phyloP scores from a whole-genome alignment of 139 green algal species.

The Coccomyxa sp. region DNA sequence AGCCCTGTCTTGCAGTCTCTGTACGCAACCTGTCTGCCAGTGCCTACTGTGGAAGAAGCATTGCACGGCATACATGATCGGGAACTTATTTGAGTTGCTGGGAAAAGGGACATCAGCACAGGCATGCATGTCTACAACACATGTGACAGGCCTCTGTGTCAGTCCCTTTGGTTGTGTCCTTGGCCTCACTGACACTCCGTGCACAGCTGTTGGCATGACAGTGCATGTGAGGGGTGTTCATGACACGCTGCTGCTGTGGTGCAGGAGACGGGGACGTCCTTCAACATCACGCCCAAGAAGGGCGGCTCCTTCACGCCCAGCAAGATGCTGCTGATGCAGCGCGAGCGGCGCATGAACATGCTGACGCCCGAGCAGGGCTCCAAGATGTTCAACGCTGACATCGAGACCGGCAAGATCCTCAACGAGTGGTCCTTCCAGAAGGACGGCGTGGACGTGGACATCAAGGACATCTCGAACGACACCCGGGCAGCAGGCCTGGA shows the following conservation, averaged over 20 bases:
- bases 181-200: not conserved
- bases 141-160: too few relatives aligned
- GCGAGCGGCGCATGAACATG: constrained; percentile 87
- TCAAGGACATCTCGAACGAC: constrained; percentile 75
- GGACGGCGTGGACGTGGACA: constrained; percentile 70
- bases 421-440: constrained; percentile 87
- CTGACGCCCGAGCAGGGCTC: constrained; percentile 55
- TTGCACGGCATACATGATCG: too few relatives aligned
- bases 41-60: too few relatives aligned
- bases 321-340: constrained; percentile 60
- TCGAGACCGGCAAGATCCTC: constrained; percentile 46
- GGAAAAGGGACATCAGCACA: not conserved
- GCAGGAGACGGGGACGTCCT: constrained; percentile 26
- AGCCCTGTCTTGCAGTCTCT: too few relatives aligned
- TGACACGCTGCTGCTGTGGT: not conserved
- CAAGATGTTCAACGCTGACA: constrained; percentile 62
- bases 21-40: too few relatives aligned
- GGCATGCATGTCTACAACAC: not conserved
- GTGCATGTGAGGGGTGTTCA: not conserved
- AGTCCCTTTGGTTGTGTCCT: too few relatives aligned
- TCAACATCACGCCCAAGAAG: constrained; percentile 29
- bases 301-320: constrained; percentile 38
- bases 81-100: too few relatives aligned
- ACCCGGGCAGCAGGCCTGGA: constrained; percentile 66
- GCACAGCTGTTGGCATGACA: not conserved